Base-by-base conservation (phyloP, 139 green algal genomes). In the Picochlorum sp. region DNA sequence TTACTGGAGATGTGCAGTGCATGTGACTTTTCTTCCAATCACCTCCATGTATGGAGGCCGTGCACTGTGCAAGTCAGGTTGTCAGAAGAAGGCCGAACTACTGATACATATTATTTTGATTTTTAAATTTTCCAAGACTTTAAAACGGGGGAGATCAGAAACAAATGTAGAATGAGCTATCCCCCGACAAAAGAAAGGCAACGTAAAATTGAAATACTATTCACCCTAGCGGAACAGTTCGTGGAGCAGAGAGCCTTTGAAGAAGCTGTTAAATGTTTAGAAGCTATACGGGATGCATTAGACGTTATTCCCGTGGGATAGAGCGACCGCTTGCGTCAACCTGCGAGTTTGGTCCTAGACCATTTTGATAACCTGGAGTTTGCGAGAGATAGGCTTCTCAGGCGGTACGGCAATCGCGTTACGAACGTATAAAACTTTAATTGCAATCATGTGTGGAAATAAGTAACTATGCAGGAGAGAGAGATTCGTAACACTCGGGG, bases 31-130 rank as follows among this genome's bases (percentile, higher is more conserved):
- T 79, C 67, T n/a, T 2, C 85, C 82, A 65, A 91, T 95, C 70
- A 95, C 88, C 4, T 87, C 77, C 50, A 97, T 97, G 91, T 97
- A 97, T 60, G 91, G 91, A 51, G n/a, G 86, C 83, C 1, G 85
- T 95, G 58, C 91, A 97, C 76, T 97, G 91, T 78, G 84, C 77
- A 63, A 88, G 74, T 31, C 91, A 97, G 76, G 85, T 97, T 10
- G 73, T 92, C 51, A 41, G 26, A 16, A 16, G 21, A 38, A 59
- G 51, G 51, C 23, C 51, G 34, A 38, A 59, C 51, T 41, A 14
- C 34, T 41, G 47, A 55, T 26, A 55, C 15, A 55, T 26, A 23
- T 10, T 55, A 8, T 55, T 20, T 16, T 55, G 15, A 23, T 18
- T 55, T n/a, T 55, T 55, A 10, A 55, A 23, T 23, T 30, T 55